Evolutionary conservation across 345 rosid genomes (phyloP).

Genomic region (Brassica rapa): DNA sequence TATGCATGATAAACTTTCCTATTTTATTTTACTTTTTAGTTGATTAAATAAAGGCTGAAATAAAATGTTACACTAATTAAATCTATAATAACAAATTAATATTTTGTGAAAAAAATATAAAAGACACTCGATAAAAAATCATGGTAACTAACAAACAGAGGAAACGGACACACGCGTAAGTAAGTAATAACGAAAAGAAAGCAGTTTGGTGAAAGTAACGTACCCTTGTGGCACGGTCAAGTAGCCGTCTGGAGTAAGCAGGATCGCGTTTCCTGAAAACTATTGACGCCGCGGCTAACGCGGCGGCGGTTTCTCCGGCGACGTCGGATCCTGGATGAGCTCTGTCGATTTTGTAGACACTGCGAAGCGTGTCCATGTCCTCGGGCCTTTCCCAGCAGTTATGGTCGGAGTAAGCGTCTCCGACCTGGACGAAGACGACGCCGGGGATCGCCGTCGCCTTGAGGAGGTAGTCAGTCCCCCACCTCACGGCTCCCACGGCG

Average conservation of each 20-base stretch:
- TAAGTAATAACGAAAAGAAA: background rate
- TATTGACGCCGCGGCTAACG: conserved; percentile 92
- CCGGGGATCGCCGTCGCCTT: conserved; percentile 73
- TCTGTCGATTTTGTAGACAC: conserved; percentile 69
- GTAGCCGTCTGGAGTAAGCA: conserved; percentile 66
- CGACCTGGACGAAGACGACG: conserved; percentile 76
- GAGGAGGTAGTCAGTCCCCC: conserved; percentile 87
- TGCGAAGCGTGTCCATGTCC: conserved; percentile 91
- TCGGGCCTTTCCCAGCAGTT: conserved; percentile 97
- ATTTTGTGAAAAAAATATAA: background rate
- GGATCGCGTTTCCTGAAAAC: conserved; percentile 89
- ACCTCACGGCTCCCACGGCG: conserved; percentile 71
- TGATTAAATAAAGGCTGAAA: background rate
- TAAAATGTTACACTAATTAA: background rate
- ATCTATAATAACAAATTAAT: background rate
- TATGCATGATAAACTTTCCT: background rate
- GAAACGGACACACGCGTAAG: conserved; percentile 5
- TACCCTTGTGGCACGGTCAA: conserved; percentile 77
- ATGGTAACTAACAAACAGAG: conserved; percentile 9
- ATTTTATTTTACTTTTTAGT: background rate
- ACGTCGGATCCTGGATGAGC: conserved; percentile 92
- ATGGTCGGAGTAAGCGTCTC: conserved; percentile 83
- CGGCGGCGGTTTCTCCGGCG: conserved; percentile 97
- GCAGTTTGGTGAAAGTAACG: conserved; percentile 20
- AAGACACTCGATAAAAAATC: background rate